Evolutionary conservation across 179 eudicot genomes (phyloP).

Genomic region (Spergularia azorica): DNA sequence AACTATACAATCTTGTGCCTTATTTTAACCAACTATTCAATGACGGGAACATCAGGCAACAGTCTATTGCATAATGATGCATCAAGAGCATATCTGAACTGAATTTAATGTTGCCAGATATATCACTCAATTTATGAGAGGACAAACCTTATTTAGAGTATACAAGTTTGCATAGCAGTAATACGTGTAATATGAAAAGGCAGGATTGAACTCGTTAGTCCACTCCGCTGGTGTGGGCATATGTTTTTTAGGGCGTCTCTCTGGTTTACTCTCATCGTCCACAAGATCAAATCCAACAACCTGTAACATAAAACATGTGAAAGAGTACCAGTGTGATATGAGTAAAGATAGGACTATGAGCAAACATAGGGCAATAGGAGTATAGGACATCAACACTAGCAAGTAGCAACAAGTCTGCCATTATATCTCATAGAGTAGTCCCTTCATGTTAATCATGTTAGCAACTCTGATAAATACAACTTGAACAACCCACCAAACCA

Average conservation of each 20-base stretch:
- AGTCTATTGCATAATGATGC: background rate
- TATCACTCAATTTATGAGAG: background rate
- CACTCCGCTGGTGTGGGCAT: constrained; percentile 84
- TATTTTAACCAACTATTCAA: no score
- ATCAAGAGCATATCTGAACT: background rate
- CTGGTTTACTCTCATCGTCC: constrained; percentile 86
- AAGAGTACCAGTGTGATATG: background rate
- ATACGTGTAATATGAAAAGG: constrained; percentile 73
- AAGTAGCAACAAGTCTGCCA: no score
- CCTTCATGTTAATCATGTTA: no score
- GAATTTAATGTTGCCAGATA: background rate
- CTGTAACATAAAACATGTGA: constrained; percentile 33
- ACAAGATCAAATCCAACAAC: constrained; percentile 83
- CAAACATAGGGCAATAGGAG: no score
- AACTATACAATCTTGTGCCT: background rate
- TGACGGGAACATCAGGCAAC: background rate
- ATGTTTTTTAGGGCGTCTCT: constrained; percentile 83
- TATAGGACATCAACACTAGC: no score
- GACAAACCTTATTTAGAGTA: constrained; percentile 76
- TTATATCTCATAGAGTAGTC: no score
- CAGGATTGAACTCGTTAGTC: constrained; percentile 85
- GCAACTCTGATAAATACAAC: no score
- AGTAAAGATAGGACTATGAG: background rate
- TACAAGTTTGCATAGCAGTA: constrained; percentile 77
- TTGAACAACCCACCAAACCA: no score